Base-by-base conservation (phyloP, 352 stramenopile species). In the Pythium pyrilobum region DNA sequence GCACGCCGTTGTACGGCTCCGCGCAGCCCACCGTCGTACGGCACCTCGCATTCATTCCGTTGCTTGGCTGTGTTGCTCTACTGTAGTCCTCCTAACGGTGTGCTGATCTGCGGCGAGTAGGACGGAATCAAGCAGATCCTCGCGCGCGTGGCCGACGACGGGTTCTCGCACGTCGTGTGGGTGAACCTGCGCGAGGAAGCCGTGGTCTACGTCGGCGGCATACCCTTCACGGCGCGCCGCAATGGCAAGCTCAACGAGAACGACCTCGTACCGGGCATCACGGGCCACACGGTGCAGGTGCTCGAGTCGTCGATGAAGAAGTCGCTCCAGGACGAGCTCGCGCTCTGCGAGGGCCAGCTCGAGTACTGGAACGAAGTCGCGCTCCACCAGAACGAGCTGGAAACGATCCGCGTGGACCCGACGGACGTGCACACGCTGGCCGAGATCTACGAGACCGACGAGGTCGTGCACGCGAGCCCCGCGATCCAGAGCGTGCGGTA, bases 191-290 rank as follows among this genome's bases (percentile, higher is more conserved):
- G 83, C 39, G 83, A 92, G 66, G 83, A 94, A 65, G 81, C 83
- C 5, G 83, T 92, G 36, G 81, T 94, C 40, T 94, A 92, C 59
- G 81, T 94, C 12, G 70, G 87, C 28, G 83, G 83, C 3, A 64
- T 53, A 27, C 76, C 83, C 2, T 94, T 78, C 57, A 94, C 83
- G 4, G 83, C 79, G 11, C 64, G 81, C 23, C 74, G 73, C 3
- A 88, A 72, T 28, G 83, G 79, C 0, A 91, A 84, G 39, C 54
- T 94, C 25, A 92, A 92, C 42, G 81, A 92, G 43, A 94, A 91
- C 47, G 83, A 94, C 46, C 58, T 92, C 20, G 79, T 94, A 6
- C 74, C 81, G 10, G 83, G 83, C 0, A 88, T 92, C 52, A 92
- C 83, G 4, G 81, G 79, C 5, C 83, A 94, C 44, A 90, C 82